A percentile compares a stretch with the other conserved stretches of the same genome.
Evolutionary conservation across 1,284 basidiomycete species (phyloP).

Genomic region (Lentinula novae-zelandiae): DNA sequence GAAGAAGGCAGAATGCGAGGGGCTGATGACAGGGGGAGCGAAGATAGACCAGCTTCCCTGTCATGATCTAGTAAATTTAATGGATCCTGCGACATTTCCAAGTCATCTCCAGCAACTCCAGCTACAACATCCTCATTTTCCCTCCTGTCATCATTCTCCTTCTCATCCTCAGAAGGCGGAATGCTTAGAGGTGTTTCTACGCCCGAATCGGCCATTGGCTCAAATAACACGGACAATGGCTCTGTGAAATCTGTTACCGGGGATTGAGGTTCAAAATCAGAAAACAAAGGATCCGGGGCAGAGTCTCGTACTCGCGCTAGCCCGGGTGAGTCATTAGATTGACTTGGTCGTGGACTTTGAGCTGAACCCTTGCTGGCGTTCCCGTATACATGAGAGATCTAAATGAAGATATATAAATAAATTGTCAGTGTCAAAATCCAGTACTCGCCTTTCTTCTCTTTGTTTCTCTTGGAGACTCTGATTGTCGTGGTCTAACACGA

Average conservation of each 20-base stretch:
- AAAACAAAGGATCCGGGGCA: background rate
- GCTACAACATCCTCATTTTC: no score
- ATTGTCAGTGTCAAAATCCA: no score
- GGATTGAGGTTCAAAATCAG: background rate
- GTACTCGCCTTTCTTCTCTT: background rate
- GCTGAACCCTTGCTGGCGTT: background rate
- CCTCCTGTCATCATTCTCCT: background rate
- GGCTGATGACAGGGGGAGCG: background rate
- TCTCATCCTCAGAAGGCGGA: background rate
- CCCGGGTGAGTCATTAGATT: background rate
- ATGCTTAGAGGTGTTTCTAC: background rate
- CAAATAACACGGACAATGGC: background rate
- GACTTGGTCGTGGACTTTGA: background rate
- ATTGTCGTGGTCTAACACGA: background rate
- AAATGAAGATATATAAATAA: background rate
- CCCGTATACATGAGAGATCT: background rate
- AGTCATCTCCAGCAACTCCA: background rate
- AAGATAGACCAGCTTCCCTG: background rate
- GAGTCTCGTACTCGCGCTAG: background rate
- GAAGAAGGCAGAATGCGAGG: background rate
- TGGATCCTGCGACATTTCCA: constrained; percentile 5
- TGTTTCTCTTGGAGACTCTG: background rate
- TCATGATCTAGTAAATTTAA: background rate
- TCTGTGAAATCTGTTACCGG: background rate
- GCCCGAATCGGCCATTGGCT: background rate